Evolutionary conservation across 805 yeast genomes (phyloP), one percentile per base, ranked within the genome.

Genomic region (Cyberlindnera japonica): DNA sequence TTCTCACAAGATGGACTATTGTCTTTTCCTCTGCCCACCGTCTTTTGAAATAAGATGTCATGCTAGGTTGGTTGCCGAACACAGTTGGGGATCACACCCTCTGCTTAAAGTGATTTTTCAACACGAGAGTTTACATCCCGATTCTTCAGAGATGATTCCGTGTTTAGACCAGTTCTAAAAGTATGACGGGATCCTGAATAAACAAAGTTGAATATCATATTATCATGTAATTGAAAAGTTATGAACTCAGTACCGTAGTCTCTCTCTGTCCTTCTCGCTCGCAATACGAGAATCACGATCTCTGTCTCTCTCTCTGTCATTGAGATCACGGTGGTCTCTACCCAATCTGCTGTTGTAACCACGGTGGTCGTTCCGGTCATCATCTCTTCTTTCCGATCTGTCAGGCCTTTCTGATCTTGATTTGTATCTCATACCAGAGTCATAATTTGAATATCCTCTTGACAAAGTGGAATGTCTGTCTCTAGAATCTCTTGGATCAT

Each of bases 271-370:
- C 18, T 29, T 37, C 9, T 52, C 59, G 15, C 48, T 34, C 22
- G 47, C 37, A 25, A 46, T 37, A n/a, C 55, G 40, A 0, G 48
- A 37, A 3, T 55, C 58, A 13, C 57, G 42, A 3, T 53, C 49
- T 15, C 43, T 44, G 23, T 53, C 63, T 26, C 57, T 55, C 5
- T 51, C 55, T 23, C 51, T 48, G 30, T 54, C 56, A 16, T 40
- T 36, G 35, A 39, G 45, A 17, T 55, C 55, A 26, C 54, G 39
- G 19, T 45, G 47, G 16, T 55, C 51, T 45, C 55, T 50, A 35
- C 34, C 49, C 3, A 49, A 41, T 26, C 57, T 49, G 29, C 58
- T 49, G 31, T 46, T 49, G 36, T 55, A 53, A 27, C 47, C 60
- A 16, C 41, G 40, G 15, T 49, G 37, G 46, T 54, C 39, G 3